Percentiles rank a stretch among this genome's conserved stretches.
Evolutionary conservation across 257 asterid genomes (phyloP).

Genomic region (Hygrophila difformis): DNA sequence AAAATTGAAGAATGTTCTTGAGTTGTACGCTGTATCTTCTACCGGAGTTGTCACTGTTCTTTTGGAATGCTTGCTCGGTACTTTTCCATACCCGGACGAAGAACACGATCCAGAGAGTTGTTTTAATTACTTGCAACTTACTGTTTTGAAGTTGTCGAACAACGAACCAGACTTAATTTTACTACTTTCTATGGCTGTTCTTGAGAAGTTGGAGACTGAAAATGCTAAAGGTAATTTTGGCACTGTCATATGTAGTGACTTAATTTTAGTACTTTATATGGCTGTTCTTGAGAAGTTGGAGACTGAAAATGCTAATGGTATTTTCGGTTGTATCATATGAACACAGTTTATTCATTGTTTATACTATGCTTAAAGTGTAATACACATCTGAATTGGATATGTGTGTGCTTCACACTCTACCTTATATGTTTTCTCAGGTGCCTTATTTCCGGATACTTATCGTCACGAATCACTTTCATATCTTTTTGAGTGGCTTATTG

Average conservation of each 20-base stretch:
- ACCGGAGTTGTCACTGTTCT: conserved; percentile 56
- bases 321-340: no score
- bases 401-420: not conserved
- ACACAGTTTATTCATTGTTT: no score
- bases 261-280: no score
- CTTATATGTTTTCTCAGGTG: conserved; percentile 28
- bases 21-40: conserved; percentile 62
- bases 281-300: no score
- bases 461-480: conserved; percentile 27
- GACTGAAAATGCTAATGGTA: not conserved
- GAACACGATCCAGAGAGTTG: conserved; percentile 19
- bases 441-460: conserved; percentile 20
- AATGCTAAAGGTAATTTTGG: conserved; percentile 35
- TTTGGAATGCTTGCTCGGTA: conserved; percentile 57
- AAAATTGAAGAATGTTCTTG: conserved; percentile 45
- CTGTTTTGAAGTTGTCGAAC: conserved; percentile 52
- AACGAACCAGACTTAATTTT: conserved; percentile 59
- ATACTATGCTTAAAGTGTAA: no score
- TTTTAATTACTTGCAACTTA: conserved; percentile 62
- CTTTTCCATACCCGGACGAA: conserved; percentile 34
- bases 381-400: no score
- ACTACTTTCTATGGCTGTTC: conserved; percentile 51
- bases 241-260: no score
- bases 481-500: conserved; percentile 50
- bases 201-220: conserved; percentile 49